These are phyloP conservation scores for Cladosporium halotolerans DNA, from an alignment of 2,329 filamentous ascomycete species.

Conservation along the genomic window DNA sequence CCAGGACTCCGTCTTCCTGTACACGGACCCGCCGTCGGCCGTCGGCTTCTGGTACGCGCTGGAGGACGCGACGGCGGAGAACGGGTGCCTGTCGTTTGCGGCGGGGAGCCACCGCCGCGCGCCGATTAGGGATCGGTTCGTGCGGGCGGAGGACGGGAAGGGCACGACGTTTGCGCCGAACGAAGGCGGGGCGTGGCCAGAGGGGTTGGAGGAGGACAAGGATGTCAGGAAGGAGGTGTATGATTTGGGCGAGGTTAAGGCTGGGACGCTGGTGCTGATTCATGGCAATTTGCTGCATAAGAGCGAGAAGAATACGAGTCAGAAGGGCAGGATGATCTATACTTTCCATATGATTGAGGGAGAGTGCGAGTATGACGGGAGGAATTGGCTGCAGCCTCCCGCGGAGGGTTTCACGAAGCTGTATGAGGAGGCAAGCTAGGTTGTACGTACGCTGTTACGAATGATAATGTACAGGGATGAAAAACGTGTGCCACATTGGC, in stretches of 20 bases:
- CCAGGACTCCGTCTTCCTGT: conserved; percentile 88
- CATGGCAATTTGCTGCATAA: conserved; percentile 95
- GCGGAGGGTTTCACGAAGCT: conserved; percentile 58
- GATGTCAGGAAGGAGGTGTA: conserved; percentile 53
- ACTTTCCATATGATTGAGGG: conserved; percentile 97
- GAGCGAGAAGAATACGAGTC: conserved; percentile 85
- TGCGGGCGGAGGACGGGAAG: conserved; percentile 58
- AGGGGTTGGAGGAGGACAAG: conserved; percentile 34
- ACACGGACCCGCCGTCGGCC: conserved; percentile 79
- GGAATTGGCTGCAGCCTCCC: conserved; percentile 91
- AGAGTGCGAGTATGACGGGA: conserved; percentile 68
- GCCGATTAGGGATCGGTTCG: conserved; percentile 66
- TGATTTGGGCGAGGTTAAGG: conserved; percentile 78
- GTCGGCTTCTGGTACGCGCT: conserved; percentile 97
- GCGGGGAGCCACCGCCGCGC: conserved; percentile 73
- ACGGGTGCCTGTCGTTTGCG: conserved; percentile 84
- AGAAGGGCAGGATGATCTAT: conserved; percentile 87
- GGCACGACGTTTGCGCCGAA: conserved; percentile 55
- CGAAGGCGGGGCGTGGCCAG: conserved; percentile 49
- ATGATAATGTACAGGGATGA: background rate
- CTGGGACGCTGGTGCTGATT: conserved; percentile 84
- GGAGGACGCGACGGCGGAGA: conserved; percentile 79
- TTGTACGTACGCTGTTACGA: background rate
- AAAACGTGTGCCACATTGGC: background rate
- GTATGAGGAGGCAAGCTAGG: background rate